phyloP scores from a whole-genome alignment of 257 asterid species.

The Scutellaria minor region DNA sequence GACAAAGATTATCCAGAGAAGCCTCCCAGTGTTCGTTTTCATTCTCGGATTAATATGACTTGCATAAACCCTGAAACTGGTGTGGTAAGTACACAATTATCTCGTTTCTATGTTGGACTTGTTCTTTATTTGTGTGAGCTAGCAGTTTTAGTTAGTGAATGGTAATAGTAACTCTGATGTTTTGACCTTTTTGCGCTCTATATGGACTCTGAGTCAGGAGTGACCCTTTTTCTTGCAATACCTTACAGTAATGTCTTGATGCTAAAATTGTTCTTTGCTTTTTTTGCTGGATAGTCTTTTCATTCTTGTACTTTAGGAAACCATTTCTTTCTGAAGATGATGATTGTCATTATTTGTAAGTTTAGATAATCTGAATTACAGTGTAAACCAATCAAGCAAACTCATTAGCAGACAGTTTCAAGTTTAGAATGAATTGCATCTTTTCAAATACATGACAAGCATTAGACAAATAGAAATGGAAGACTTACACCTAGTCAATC shows the following conservation, averaged over 20 bases:
- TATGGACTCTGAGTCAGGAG: neutral
- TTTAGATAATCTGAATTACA: neutral
- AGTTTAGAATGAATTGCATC: no score
- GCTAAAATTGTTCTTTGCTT: neutral
- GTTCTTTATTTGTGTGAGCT: neutral
- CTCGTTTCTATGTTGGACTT: neutral
- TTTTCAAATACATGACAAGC: no score
- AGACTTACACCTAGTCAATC: no score
- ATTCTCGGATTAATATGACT: conserved; percentile 82
- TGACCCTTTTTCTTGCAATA: neutral
- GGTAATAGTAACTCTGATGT: conserved; percentile 1
- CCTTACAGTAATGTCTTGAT: neutral
- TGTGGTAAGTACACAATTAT: conserved; percentile 53
- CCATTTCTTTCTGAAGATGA: neutral
- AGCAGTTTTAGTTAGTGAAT: conserved; percentile 13
- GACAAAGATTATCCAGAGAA: conserved; percentile 97
- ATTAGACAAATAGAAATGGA: no score
- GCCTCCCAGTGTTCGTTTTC: conserved; percentile 89
- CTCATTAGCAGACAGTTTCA: no score
- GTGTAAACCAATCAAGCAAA: neutral
- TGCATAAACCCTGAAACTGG: conserved; percentile 85
- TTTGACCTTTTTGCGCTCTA: neutral
- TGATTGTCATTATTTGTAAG: neutral
- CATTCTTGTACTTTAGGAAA: neutral
- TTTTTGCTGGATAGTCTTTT: neutral